Conservation (phyloP, 257 asterid genomes). For the Solanum virginianum region DNA sequence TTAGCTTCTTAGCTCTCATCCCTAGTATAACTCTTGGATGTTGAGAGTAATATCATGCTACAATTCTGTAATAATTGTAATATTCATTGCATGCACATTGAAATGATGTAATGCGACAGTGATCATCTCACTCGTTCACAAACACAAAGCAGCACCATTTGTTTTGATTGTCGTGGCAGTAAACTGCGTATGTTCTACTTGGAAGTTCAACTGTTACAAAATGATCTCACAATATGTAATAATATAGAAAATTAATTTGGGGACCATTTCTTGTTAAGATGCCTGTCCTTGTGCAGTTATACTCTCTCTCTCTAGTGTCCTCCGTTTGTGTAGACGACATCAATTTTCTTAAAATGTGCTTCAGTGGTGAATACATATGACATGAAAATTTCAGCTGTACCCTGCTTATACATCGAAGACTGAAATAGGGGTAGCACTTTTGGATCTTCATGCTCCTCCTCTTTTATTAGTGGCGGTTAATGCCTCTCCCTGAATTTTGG, state of each 20-base stretch:
- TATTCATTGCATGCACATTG: not conserved
- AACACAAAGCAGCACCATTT: not conserved
- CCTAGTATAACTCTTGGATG: not conserved
- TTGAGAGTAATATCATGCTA: not conserved
- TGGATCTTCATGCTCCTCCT: not conserved
- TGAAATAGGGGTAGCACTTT: not conserved
- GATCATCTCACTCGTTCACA: not conserved
- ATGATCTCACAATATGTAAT: not conserved
- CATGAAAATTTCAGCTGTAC: not conserved
- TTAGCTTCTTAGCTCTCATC: not conserved
- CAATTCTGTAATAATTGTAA: not conserved
- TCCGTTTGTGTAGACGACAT: not conserved
- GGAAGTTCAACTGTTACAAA: not conserved
- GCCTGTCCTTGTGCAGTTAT: not conserved
- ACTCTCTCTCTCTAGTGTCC: not conserved
- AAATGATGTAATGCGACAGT: not conserved
- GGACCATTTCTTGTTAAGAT: not conserved
- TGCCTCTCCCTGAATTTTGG: not conserved
- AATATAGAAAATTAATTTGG: not conserved
- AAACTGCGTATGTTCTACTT: not conserved
- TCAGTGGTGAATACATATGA: not conserved
- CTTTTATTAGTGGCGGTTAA: not conserved
- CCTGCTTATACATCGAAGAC: not conserved
- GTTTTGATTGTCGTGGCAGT: not conserved
- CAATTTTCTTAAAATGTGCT: not conserved